A percentile compares a stretch with the other conserved stretches of the same genome.
Evolutionary conservation across 2,329 filamentous ascomycete species (phyloP).

Genomic region (Cercospora sp.): DNA sequence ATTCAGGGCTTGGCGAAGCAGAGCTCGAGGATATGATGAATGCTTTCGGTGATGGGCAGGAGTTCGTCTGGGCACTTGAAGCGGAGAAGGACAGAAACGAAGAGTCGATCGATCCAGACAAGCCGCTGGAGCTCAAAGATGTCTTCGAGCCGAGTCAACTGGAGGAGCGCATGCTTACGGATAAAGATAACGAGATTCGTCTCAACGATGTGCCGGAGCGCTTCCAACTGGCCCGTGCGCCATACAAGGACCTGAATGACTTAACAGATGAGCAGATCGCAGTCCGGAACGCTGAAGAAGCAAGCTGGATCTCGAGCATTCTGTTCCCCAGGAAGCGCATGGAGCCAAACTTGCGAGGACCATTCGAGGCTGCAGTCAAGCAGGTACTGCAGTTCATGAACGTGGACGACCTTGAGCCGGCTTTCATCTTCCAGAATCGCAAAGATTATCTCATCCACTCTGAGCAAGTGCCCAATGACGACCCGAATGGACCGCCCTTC

Average conservation of each 20-base stretch:
- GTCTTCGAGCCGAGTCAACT: slow-evolving; percentile 97
- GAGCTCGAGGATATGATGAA: slow-evolving; percentile 93
- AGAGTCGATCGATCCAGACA: slow-evolving; percentile 73
- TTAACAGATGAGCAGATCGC: slow-evolving; percentile 73
- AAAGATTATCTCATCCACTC: slow-evolving; percentile 97
- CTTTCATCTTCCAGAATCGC: slow-evolving; percentile 96
- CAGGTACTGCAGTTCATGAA: slow-evolving; percentile 96
- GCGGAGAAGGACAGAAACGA: slow-evolving; percentile 82
- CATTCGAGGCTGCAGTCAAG: slow-evolving; percentile 83
- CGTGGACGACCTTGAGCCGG: slow-evolving; percentile 89
- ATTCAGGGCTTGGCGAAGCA: slow-evolving; percentile 77
- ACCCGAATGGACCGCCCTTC: slow-evolving; percentile 70
- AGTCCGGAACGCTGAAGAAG: slow-evolving; percentile 71
- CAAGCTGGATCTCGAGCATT: slow-evolving; percentile 85
- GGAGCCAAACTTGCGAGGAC: slow-evolving; percentile 68
- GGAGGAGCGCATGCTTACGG: slow-evolving; percentile 89
- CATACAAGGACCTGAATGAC: slow-evolving; percentile 74
- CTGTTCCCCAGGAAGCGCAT: slow-evolving; percentile 83
- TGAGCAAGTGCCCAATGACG: slow-evolving; percentile 66
- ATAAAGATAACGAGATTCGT: slow-evolving; percentile 90
- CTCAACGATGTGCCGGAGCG: slow-evolving; percentile 88
- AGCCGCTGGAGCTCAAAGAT: slow-evolving; percentile 89
- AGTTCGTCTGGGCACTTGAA: slow-evolving; percentile 92
- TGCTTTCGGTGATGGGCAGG: slow-evolving; percentile 92
- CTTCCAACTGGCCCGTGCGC: slow-evolving; percentile 86